Evolutionary conservation across 306 rosid species (phyloP), one percentile per base, ranked within the genome.

Genomic region (Sesbania bispinosa): DNA sequence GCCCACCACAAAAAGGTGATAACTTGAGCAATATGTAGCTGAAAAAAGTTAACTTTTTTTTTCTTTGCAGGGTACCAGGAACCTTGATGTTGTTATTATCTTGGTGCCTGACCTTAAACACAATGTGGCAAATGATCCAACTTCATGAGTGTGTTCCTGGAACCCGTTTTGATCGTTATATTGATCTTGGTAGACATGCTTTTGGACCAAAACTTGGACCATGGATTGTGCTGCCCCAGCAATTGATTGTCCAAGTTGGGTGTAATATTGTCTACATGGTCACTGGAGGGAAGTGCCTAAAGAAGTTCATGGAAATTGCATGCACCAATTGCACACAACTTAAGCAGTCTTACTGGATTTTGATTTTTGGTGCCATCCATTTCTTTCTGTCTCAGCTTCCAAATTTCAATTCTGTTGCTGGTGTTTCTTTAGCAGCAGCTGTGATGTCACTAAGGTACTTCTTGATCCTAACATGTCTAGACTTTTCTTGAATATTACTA

Each of bases 121-220:
- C 98, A 32, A 77, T 94, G 92, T 89, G 98, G 98, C 98, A 90
- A 72, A 90, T 94, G 97, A 80, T 89, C 61, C 97, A 94, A 59
- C 96, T 94, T 67, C 97, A 94, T 61, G 97, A 94, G 67, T 89
- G 97, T 79, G 96, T 94, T 42, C 92, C 95, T 0, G 98, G 97
- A 23, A 91, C 87, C 3, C 84, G 97, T 0, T 90, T 94, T 2
- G 97, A 94, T 23, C 82, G 97, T 5, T 94, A 90, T 29, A 74
- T 90, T 42, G 98, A 94, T 79, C 90, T 94, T 1, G 97, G 98
- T 4, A 80, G 92, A 36, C 88, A 94, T 47, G 97, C 97, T 26
- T 90, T 90, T 39, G 98, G 98, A 6, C 81, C 81, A 20, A 94
- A 85, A 35, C 81, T 90, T 5, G 98, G 98, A 23, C 97, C 92